These are phyloP conservation scores for Oldenlandia corymbosa DNA, from an alignment of 257 asterid species.

Conservation along the genomic window DNA sequence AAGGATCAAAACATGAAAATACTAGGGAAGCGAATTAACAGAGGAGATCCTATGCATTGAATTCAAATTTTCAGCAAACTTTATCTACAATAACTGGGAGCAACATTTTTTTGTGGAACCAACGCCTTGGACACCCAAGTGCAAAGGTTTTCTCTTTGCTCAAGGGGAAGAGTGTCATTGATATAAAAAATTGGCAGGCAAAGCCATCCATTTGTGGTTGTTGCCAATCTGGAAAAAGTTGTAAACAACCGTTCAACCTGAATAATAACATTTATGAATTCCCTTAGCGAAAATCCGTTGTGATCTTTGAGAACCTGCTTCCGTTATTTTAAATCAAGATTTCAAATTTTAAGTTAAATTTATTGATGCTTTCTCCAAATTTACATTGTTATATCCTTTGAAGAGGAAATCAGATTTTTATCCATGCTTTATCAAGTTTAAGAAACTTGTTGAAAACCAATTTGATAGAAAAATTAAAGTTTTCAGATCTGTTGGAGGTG, in stretches of 20 bases:
- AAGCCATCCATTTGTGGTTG: not conserved
- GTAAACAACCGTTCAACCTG: not conserved
- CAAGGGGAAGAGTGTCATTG: not conserved
- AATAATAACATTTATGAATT: not conserved
- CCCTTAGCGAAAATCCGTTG: not conserved
- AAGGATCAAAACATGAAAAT: not conserved
- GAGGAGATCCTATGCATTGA: not conserved
- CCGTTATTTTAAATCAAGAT: not conserved
- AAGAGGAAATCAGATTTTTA: not conserved
- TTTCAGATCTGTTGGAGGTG: not conserved
- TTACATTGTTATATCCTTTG: not conserved
- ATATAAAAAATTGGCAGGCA: not conserved
- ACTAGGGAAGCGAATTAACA: not conserved
- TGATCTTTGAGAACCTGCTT: not conserved
- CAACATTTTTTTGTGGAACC: not conserved
- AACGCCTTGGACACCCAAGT: constrained; percentile 1
- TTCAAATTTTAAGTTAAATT: not conserved
- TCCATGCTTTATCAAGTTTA: not conserved
- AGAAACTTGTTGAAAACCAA: not conserved
- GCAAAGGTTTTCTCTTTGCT: not conserved
- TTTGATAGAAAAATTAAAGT: not conserved
- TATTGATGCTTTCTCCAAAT: not conserved
- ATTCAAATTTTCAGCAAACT: not conserved
- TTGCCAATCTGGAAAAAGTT: not conserved
- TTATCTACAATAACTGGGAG: too few species aligned